phyloP scores from a whole-genome alignment of 768 basidiomycete species.

The Mrakia gelida region DNA sequence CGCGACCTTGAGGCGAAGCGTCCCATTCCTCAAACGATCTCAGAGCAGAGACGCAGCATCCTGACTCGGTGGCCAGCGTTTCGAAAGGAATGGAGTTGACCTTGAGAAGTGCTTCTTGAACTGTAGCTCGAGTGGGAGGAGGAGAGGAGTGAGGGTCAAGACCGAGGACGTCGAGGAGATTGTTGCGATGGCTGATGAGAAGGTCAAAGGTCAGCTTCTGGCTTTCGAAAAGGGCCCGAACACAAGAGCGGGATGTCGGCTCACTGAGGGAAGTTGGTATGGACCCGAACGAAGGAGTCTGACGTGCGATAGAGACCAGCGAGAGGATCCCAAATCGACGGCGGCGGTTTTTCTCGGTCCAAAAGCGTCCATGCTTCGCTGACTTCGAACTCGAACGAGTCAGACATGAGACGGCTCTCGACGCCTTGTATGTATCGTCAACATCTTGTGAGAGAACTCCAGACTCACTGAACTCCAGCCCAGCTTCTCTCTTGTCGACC shows the following conservation, averaged over 20 bases:
- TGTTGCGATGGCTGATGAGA: slow-evolving; percentile 48
- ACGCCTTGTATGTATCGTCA: too few relatives aligned
- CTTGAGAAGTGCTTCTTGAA: slow-evolving; percentile 46
- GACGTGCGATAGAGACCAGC: slow-evolving; percentile 56
- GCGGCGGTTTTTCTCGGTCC: not conserved
- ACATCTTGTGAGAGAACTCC: too few relatives aligned
- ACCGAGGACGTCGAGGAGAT: slow-evolving; percentile 52
- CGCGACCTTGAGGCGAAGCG: not conserved
- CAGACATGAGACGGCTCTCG: not conserved
- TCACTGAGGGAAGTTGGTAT: slow-evolving; percentile 61
- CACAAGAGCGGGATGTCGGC: not conserved
- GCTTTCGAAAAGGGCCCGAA: not conserved
- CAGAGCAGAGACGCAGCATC: slow-evolving; percentile 55
- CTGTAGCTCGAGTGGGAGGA: slow-evolving; percentile 42
- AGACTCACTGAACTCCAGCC: slow-evolving; percentile 14
- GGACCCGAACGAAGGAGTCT: slow-evolving; percentile 55
- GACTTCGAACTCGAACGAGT: not conserved
- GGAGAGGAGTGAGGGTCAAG: slow-evolving; percentile 35
- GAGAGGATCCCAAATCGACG: slow-evolving; percentile 10
- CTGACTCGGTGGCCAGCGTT: slow-evolving; percentile 48
- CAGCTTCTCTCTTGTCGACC: slow-evolving; percentile 11
- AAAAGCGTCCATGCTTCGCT: slow-evolving; percentile 8
- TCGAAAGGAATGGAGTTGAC: slow-evolving; percentile 54
- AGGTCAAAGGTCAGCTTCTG: not conserved
- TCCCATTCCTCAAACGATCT: slow-evolving; percentile 55